phyloP scores from a whole-genome alignment of 2,329 filamentous ascomycete genomes.

The Exophiala lecanii-corni region DNA sequence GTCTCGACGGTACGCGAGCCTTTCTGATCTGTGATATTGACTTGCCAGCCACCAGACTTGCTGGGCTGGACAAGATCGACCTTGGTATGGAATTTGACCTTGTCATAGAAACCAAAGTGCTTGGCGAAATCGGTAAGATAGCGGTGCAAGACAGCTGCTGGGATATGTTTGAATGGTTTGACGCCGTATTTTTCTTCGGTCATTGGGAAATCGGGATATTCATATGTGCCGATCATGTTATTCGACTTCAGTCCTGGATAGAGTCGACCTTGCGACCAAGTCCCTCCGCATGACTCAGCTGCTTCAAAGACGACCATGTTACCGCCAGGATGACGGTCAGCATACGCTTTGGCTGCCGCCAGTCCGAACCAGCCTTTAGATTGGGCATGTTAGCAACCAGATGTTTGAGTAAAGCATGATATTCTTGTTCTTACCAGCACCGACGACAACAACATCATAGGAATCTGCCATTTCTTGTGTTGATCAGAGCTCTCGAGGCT shows the following conservation, averaged over 20 bases:
- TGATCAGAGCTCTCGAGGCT: no score
- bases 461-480: background rate
- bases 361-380: constrained; percentile 52
- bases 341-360: constrained; percentile 57
- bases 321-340: constrained; percentile 53
- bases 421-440: constrained; percentile 46
- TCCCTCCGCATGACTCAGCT: constrained; percentile 58
- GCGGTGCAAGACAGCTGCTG: constrained; percentile 50
- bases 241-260: constrained; percentile 68
- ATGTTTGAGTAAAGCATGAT: no score
- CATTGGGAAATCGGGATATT: constrained; percentile 72
- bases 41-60: constrained; percentile 35
- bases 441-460: constrained; percentile 36
- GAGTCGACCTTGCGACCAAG: constrained; percentile 63
- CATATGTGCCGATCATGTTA: constrained; percentile 67
- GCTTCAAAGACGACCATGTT: constrained; percentile 57
- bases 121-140: constrained; percentile 56
- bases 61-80: constrained; percentile 47
- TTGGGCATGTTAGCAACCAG: no score
- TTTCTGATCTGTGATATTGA: constrained; percentile 23
- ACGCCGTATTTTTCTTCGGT: constrained; percentile 48
- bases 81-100: constrained; percentile 48
- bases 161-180: constrained; percentile 53
- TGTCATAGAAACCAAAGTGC: constrained; percentile 47
- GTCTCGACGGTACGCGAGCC: constrained; percentile 27